Base-by-base conservation (phyloP, 1,139 yeast species). In the Pichia sp. region DNA sequence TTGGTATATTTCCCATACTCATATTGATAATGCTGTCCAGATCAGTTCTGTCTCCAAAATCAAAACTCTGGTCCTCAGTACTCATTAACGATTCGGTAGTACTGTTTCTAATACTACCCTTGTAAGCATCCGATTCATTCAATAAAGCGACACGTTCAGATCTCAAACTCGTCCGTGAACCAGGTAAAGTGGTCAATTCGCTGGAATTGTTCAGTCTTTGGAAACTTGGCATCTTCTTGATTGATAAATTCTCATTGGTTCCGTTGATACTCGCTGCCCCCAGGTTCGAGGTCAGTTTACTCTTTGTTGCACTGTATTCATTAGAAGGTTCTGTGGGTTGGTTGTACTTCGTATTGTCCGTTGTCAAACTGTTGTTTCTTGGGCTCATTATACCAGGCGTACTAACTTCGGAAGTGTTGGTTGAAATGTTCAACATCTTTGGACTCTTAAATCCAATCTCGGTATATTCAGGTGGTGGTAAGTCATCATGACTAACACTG, bases 381-480 rank as follows among this genome's bases (percentile, higher is more conserved):
- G 34, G 4, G 7, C 19, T 32, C 10, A 17, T 8, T 7, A 38
- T 38, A 27, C 40, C 30, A 14, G 40, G 40, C 14, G 40, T 38
- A 32, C 40, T 38, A 32, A 38, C 15, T 17, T 33, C 42, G 24
- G 42, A 40, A 8, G 18, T 15, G 15, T 24, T 40, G 11, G 37
- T 4, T 19, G 31, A 15, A 27, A 27, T 38, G 5, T 28, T 21
- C 38, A 17, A 22, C 6, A 17, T 8, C 19, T 32, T 40, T 4
- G 37, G 24, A 7, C 32, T 22, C 20, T 38, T 34, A 17, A 38
- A 38, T 12, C 45, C 46, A 33, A 45, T 38, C 12, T 51, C 51
- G 14, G 42, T 40, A 34, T 53, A 53, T 12, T 35, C 43, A 1
- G 56, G 56, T 1, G 54, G 54, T 33, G 44, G 24, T 2, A 4